A percentile compares a stretch with the other conserved stretches of the same genome.
Conservation (phyloP, 2,329 filamentous ascomycete genomes). For the Botryotinia globosa region DNA sequence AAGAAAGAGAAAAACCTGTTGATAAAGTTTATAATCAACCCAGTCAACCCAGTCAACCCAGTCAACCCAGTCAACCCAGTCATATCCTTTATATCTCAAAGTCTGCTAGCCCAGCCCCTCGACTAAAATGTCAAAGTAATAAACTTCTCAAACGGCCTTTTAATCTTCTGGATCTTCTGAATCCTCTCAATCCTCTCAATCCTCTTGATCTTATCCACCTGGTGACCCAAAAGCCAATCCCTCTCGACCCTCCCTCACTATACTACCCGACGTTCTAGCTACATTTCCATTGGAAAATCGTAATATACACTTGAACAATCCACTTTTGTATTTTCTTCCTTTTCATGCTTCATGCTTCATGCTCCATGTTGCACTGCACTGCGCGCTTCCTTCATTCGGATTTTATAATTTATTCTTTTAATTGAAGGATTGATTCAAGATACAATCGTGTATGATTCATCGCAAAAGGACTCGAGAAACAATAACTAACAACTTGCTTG, state of each 20-base stretch:
- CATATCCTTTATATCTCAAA: not conserved
- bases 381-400: not conserved
- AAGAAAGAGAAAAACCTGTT: not conserved
- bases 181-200: too few relatives aligned
- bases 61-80: not conserved
- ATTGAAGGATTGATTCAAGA: not conserved
- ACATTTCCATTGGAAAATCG: not conserved
- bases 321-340: not conserved
- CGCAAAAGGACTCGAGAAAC: not conserved
- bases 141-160: conserved; percentile 9
- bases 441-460: not conserved
- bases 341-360: not conserved
- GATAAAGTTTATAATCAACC: not conserved
- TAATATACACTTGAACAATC: not conserved
- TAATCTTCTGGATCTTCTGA: too few relatives aligned
- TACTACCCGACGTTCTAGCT: not conserved
- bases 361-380: too few relatives aligned
- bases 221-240: not conserved
- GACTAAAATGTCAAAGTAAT: not conserved
- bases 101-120: not conserved
- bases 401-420: not conserved
- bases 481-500: not conserved
- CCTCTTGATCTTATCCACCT: not conserved
- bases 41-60: not conserved
- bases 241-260: not conserved